Evolutionary conservation across 202 grass and related monocot species (phyloP).

Genomic region (Carex arenaria): DNA sequence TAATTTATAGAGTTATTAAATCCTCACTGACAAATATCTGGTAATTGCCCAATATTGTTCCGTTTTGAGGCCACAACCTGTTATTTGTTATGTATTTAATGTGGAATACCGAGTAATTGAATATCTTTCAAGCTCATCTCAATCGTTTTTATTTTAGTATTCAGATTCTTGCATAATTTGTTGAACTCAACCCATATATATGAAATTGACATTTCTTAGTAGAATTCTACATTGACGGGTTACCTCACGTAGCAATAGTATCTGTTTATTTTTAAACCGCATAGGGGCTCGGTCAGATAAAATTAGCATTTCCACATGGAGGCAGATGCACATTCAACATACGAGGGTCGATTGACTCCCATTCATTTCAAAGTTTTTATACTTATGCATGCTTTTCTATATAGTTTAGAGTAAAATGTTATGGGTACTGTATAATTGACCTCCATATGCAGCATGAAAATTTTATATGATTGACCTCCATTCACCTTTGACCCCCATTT

Average conservation of each 20-base stretch:
- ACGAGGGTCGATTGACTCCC: too few species aligned
- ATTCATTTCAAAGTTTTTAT: too few species aligned
- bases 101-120: neutral
- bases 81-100: neutral
- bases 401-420: too few species aligned
- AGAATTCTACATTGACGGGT: neutral
- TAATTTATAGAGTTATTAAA: neutral
- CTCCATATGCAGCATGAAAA: too few species aligned
- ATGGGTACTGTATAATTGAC: too few species aligned
- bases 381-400: too few species aligned
- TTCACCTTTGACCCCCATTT: too few species aligned
- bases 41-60: neutral
- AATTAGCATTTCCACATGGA: neutral
- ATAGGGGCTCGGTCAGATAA: neutral
- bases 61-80: neutral
- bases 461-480: too few species aligned
- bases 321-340: too few species aligned
- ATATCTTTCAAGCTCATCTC: constrained; percentile 1
- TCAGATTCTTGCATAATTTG: neutral
- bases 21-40: neutral
- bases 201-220: neutral
- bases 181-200: neutral
- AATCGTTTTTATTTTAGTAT: neutral
- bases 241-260: neutral
- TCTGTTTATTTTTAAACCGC: constrained; percentile 1